Conservation (phyloP, 1,284 basidiomycete genomes). For the Malassezia japonica region DNA sequence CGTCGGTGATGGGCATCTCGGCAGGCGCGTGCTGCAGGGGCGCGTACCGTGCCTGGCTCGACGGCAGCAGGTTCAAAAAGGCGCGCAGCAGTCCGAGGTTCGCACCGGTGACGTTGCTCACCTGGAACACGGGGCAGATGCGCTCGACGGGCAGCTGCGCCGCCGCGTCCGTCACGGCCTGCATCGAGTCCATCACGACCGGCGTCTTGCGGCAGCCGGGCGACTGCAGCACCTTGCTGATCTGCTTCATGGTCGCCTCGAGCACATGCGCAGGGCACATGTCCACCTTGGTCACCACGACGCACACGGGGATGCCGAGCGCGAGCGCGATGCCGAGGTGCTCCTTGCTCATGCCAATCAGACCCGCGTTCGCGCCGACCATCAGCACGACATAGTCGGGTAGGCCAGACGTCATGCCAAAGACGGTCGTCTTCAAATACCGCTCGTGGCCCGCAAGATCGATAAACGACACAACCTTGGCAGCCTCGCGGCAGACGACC, state of each 20-base stretch:
- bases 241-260: constrained; percentile 79
- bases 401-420: constrained; percentile 83
- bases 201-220: constrained; percentile 63
- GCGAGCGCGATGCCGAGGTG: constrained; percentile 90
- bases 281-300: constrained; percentile 95
- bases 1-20: constrained; percentile 58
- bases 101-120: constrained; percentile 89
- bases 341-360: constrained; percentile 92
- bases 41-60: constrained; percentile 40
- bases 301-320: constrained; percentile 80
- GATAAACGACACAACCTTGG: constrained; percentile 91
- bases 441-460: constrained; percentile 43
- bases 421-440: constrained; percentile 74
- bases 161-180: constrained; percentile 33
- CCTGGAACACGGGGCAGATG: constrained; percentile 81
- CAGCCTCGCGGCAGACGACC: constrained; percentile 77
- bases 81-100: constrained; percentile 60
- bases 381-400: constrained; percentile 93
- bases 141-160: constrained; percentile 48
- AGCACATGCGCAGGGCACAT: constrained; percentile 91
- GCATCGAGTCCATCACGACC: constrained; percentile 29
- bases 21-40: constrained; percentile 59
- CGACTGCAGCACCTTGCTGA: constrained; percentile 81
- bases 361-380: constrained; percentile 82
- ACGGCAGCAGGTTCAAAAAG: constrained; percentile 48